Conservation (phyloP, 2,329 filamentous ascomycete species). For the Phyllachora maydis region DNA sequence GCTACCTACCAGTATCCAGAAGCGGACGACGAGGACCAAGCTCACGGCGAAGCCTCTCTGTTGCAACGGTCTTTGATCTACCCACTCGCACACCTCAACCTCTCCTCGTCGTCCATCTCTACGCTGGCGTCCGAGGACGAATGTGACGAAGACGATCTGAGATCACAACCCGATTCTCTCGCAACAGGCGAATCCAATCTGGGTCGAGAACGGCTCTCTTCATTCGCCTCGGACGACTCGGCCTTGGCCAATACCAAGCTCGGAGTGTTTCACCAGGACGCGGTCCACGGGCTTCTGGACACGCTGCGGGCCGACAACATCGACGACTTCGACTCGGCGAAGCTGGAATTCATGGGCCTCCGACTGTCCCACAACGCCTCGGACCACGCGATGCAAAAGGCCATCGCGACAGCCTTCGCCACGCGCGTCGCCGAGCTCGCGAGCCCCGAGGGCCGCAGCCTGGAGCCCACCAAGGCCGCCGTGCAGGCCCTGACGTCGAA, state of each 20-base stretch:
- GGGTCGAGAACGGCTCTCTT: conserved; percentile 25
- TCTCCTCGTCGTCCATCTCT: conserved; percentile 34
- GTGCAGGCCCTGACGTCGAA: conserved; percentile 35
- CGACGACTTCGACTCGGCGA: conserved; percentile 60
- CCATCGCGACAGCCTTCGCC: conserved; percentile 70
- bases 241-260: conserved; percentile 23
- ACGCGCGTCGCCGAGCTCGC: conserved; percentile 56
- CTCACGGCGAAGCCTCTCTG: too few relatives aligned
- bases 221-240: conserved; percentile 54
- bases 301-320: conserved; percentile 54
- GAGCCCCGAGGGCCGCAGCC: conserved; percentile 22
- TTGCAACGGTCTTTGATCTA: conserved; percentile 36
- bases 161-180: conserved; percentile 26
- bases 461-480: conserved; percentile 44
- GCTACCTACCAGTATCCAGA: conserved; percentile 24
- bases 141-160: conserved; percentile 42
- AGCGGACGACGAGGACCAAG: conserved; percentile 25
- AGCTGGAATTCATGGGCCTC: conserved; percentile 85
- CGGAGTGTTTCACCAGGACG: conserved; percentile 63
- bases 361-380: conserved; percentile 81
- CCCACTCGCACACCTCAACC: conserved; percentile 26
- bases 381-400: conserved; percentile 69
- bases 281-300: conserved; percentile 70
- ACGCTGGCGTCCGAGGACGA: conserved; percentile 44
- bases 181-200: conserved; percentile 5